Percentiles rank a stretch among this genome's conserved stretches.
phyloP scores from a whole-genome alignment of 495 filamentous ascomycete genomes.

The Sporormia fimetaria region DNA sequence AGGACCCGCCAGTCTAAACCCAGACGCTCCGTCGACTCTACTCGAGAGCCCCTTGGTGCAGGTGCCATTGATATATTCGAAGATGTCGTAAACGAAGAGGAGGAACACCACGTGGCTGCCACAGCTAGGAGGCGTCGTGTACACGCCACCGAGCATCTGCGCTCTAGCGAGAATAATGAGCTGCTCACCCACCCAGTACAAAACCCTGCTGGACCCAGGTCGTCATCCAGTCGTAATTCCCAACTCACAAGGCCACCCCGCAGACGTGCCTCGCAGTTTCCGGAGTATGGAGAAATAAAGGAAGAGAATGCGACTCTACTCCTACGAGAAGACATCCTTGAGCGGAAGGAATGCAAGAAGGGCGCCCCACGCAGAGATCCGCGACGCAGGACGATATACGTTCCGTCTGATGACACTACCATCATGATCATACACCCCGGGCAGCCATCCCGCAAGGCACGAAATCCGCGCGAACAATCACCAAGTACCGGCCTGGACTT shows the following conservation, averaged over 20 bases:
- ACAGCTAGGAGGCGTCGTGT: constrained; percentile 9
- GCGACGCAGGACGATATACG: constrained; percentile 34
- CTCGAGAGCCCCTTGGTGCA: constrained; percentile 14
- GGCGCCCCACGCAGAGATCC: constrained; percentile 30
- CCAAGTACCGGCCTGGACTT: constrained; percentile 26
- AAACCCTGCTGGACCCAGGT: constrained; percentile 12
- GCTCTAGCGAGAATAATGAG: constrained; percentile 8
- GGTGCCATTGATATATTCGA: constrained; percentile 23
- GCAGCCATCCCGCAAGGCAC: constrained; percentile 15
- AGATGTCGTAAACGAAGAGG: constrained; percentile 23
- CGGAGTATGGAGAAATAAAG: constrained; percentile 4
- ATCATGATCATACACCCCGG: constrained; percentile 36
- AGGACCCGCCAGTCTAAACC: constrained; percentile 20
- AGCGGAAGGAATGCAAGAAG: constrained; percentile 14
- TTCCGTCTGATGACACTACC: constrained; percentile 36
- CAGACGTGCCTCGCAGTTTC: constrained; percentile 23
- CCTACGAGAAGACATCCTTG: constrained; percentile 13
- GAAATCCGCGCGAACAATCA: constrained; percentile 12
- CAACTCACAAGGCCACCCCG: constrained; percentile 8
- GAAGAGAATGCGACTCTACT: constrained; percentile 12
- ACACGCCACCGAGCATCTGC: constrained; percentile 1
- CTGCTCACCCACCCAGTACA: constrained; percentile 23
- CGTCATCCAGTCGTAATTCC: constrained; percentile 6
- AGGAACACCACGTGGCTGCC: constrained; percentile 4
- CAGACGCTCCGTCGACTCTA: constrained; percentile 9